Conservation (phyloP, 2,329 filamentous ascomycete species). For the Fusarium redolens region DNA sequence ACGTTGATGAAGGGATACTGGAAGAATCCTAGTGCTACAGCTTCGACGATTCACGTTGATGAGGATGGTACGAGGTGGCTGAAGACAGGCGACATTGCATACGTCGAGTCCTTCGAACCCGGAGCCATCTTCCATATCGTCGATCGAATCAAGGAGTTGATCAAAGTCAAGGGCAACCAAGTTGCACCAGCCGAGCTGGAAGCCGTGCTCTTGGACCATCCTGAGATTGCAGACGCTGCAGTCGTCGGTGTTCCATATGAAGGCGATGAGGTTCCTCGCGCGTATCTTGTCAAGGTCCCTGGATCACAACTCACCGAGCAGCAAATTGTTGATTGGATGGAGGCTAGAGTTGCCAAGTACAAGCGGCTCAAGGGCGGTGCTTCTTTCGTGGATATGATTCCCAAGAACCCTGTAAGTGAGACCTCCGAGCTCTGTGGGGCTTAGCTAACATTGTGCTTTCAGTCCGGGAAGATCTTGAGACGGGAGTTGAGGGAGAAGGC, state of each 20-base stretch:
- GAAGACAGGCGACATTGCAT: slow-evolving; percentile 79
- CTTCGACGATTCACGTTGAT: slow-evolving; percentile 63
- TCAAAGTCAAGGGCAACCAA: slow-evolving; percentile 76
- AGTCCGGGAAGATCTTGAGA: slow-evolving; percentile 32
- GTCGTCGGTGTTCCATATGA: slow-evolving; percentile 60
- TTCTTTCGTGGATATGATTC: slow-evolving; percentile 72
- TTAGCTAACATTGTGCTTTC: not conserved
- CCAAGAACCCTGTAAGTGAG: slow-evolving; percentile 69
- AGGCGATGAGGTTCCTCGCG: slow-evolving; percentile 69
- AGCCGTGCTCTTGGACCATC: slow-evolving; percentile 76
- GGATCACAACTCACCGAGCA: slow-evolving; percentile 56
- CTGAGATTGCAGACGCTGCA: slow-evolving; percentile 76
- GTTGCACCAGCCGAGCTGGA: slow-evolving; percentile 83
- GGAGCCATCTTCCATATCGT: slow-evolving; percentile 69
- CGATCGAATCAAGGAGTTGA: slow-evolving; percentile 75
- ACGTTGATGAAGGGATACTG: slow-evolving; percentile 83
- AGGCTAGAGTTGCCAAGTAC: slow-evolving; percentile 71
- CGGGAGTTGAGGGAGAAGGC: slow-evolving; percentile 20
- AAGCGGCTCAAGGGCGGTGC: slow-evolving; percentile 72
- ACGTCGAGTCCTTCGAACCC: slow-evolving; percentile 66
- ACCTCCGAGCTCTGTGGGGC: fast-evolving
- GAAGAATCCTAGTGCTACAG: slow-evolving; percentile 75
- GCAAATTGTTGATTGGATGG: slow-evolving; percentile 65
- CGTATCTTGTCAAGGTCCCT: slow-evolving; percentile 66
- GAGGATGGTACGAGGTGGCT: slow-evolving; percentile 70